A percentile compares a stretch with the other conserved stretches of the same genome.
Evolutionary conservation across 2,329 filamentous ascomycete genomes (phyloP).

Genomic region (Penicillium italicum): DNA sequence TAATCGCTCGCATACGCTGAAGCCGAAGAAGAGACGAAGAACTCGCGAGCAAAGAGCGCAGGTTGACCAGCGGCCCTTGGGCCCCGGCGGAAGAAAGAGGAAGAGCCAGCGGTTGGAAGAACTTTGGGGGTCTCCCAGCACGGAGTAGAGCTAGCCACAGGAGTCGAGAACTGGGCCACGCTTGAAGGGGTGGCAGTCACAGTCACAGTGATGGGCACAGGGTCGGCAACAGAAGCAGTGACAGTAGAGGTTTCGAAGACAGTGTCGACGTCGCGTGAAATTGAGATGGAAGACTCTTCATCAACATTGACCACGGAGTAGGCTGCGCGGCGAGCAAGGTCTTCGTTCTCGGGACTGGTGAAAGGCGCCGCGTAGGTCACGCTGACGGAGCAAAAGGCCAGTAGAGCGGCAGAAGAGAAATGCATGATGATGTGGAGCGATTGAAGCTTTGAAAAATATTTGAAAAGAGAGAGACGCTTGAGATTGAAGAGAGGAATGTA

Average conservation of each 20-base stretch:
- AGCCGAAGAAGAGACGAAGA: conserved; percentile 7
- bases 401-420: conserved; percentile 25
- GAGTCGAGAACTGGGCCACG: conserved; percentile 4
- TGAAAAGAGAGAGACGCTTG: background rate
- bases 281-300: conserved; percentile 17
- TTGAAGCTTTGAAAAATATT: background rate
- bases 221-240: conserved; percentile 11
- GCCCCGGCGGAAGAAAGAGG: conserved; percentile 20
- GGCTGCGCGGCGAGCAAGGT: conserved; percentile 23
- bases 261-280: conserved; percentile 19
- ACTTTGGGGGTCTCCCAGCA: background rate
- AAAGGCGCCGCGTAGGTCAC: conserved; percentile 30
- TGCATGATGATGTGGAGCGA: conserved; percentile 26
- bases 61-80: conserved; percentile 20
- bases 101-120: background rate
- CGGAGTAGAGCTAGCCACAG: conserved; percentile 14
- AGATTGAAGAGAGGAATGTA: conserved; percentile 3
- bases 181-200: conserved; percentile 21
- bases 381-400: conserved; percentile 28
- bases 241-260: conserved; percentile 21
- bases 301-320: conserved; percentile 37
- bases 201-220: conserved; percentile 13
- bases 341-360: conserved; percentile 19
- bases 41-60: conserved; percentile 8
- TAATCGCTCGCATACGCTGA: background rate